Conservation (phyloP, 202 grass and related monocot species). For the Carex arenaria region DNA sequence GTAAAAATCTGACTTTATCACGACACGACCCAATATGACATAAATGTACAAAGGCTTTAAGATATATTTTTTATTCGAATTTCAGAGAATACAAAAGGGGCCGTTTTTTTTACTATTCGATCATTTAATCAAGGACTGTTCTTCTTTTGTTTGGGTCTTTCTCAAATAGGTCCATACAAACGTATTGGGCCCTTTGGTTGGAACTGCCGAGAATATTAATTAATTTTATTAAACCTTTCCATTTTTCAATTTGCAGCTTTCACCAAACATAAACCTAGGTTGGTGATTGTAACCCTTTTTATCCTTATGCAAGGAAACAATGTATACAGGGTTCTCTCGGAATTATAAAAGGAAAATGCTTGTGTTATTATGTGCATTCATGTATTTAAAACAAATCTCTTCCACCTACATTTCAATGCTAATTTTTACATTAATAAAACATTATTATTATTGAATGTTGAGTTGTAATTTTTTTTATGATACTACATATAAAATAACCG, state of each 20-base stretch:
- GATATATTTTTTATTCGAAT: too few species aligned
- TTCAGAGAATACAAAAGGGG: neutral
- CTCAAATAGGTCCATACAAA: neutral
- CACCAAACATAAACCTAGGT: neutral
- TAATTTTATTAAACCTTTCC: neutral
- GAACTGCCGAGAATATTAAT: neutral
- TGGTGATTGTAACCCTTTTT: neutral
- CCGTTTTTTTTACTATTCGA: neutral
- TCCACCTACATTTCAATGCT: neutral
- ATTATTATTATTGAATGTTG: neutral
- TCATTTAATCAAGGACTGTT: neutral
- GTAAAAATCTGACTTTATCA: too few species aligned
- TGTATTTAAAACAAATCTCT: neutral
- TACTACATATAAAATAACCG: neutral
- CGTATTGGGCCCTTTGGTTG: neutral
- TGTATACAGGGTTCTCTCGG: neutral
- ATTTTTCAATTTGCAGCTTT: neutral
- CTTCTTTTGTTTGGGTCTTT: neutral
- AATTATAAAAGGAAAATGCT: neutral
- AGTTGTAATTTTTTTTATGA: neutral
- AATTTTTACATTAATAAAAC: neutral
- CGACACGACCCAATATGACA: too few species aligned
- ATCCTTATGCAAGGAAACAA: neutral
- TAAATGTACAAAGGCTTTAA: too few species aligned
- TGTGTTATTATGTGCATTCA: neutral